Base-by-base conservation (phyloP, 2,329 filamentous ascomycete species). In the Chaetomiaceae sp. region DNA sequence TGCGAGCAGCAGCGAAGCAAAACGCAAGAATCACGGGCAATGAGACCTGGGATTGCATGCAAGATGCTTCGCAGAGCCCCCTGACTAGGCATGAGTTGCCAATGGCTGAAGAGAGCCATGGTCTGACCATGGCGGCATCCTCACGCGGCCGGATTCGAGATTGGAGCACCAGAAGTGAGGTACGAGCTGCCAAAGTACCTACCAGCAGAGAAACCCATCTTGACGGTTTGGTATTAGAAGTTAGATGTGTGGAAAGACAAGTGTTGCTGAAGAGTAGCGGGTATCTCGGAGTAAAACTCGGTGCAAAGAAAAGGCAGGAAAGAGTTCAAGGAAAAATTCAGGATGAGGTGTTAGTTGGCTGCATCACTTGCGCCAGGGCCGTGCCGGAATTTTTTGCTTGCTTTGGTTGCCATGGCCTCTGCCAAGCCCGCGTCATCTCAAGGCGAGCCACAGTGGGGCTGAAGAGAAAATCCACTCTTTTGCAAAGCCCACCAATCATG, bases 121-220 rank as follows among this genome's bases (percentile, higher is more conserved):
- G n/a, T 20, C 3, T 3, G 7, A 8, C 46, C 47, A 34, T 20
- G 48, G 32, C 48, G n/a, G 10, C 23, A 18, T 38, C 42, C 37
- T 27, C 30, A 27, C 40, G 36, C 41, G 29, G 48, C 34, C 33
- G 48, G 21, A 13, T 29, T 36, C 21, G 54, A 34, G 42, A 48
- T 33, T 50, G 45, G 42, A 16, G n/a, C 33, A 32, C 20, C 33
- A 48, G 46, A 51, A 45, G 30, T 6, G 37, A 27, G 42, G 27
- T n/a, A 27, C 27, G 13, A 27, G 36, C 37, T 44, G 41, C 13
- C 11, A 37, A 37, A 18, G 14, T n/a, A 70, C 70, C 29, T 70
- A 72, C 70, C 70, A 48, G 65, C 60, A 55, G 66, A 66, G 69
- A 70, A 71, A 61, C 57, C 57, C 70, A 72, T 72, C 49, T 65